Evolutionary conservation across 2,329 filamentous ascomycete species (phyloP).

Genomic region (Bipolaris cookei): DNA sequence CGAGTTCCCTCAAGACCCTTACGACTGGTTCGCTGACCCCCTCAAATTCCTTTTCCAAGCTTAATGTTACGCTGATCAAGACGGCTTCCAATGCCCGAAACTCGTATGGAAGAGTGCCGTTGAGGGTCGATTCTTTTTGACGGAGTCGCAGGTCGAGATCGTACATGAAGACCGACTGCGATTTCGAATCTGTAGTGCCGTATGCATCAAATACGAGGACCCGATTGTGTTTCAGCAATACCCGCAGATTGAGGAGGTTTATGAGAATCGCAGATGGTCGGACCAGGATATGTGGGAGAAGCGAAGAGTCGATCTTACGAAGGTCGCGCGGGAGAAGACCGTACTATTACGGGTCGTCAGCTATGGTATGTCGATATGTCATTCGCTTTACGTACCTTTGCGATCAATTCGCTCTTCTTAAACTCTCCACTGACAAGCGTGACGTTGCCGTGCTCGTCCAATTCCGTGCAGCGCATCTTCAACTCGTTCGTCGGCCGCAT

Average conservation of each 20-base stretch:
- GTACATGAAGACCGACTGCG: conserved; percentile 97
- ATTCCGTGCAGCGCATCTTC: conserved; percentile 89
- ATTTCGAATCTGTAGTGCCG: conserved; percentile 91
- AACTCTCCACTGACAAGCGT: conserved; percentile 94
- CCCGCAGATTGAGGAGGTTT: conserved; percentile 93
- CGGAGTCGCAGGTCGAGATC: conserved; percentile 91
- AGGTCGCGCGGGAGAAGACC: conserved; percentile 91
- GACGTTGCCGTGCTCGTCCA: conserved; percentile 89
- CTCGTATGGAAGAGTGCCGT: conserved; percentile 78
- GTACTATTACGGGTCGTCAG: conserved; percentile 64
- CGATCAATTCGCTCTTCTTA: conserved; percentile 96
- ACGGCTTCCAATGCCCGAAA: conserved; percentile 96
- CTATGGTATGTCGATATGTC: background rate
- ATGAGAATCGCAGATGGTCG: conserved; percentile 92
- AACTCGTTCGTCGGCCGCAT: conserved; percentile 84
- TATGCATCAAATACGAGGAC: conserved; percentile 97
- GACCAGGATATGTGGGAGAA: conserved; percentile 92
- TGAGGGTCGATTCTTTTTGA: conserved; percentile 69
- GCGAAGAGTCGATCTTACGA: conserved; percentile 95
- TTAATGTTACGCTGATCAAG: conserved; percentile 88
- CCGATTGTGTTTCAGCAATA: conserved; percentile 92
- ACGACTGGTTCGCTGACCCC: conserved; percentile 92
- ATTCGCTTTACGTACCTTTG: conserved; percentile 66
- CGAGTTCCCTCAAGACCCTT: conserved; percentile 83
- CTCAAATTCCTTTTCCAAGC: conserved; percentile 92